Conservation (phyloP, 495 filamentous ascomycete species). For the Xylaria castorea region DNA sequence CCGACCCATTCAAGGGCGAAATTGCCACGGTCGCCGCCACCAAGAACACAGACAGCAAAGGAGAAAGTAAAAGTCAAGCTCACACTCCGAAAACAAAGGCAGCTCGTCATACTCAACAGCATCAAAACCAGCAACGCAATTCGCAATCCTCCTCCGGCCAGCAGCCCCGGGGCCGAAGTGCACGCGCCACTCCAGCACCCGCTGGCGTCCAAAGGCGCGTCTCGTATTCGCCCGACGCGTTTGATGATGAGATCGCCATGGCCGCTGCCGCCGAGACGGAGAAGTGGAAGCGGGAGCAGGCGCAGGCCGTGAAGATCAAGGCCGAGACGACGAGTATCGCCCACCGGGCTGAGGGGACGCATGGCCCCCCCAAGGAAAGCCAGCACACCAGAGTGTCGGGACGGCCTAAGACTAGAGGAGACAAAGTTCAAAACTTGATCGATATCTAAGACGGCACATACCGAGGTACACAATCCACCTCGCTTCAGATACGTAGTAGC, state of each 20-base stretch:
- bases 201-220: neutral
- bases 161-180: neutral
- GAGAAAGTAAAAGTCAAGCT: neutral
- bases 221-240: neutral
- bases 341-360: neutral
- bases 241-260: neutral
- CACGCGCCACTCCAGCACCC: neutral
- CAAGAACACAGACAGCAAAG: neutral
- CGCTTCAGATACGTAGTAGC: neutral
- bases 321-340: neutral
- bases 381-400: neutral
- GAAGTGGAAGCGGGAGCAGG: neutral
- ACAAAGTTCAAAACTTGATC: neutral
- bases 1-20: neutral
- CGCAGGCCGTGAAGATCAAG: neutral
- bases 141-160: neutral
- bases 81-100: neutral
- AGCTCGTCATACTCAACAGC: neutral
- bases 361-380: neutral
- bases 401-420: neutral
- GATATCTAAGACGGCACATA: neutral
- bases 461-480: neutral
- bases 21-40: too few relatives aligned
- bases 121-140: neutral
- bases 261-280: neutral